Percentiles rank a stretch among this genome's conserved stretches.
These are phyloP conservation scores for Trichoderma cornu-damae DNA, from an alignment of 2,329 filamentous ascomycete genomes.

Conservation along the genomic window DNA sequence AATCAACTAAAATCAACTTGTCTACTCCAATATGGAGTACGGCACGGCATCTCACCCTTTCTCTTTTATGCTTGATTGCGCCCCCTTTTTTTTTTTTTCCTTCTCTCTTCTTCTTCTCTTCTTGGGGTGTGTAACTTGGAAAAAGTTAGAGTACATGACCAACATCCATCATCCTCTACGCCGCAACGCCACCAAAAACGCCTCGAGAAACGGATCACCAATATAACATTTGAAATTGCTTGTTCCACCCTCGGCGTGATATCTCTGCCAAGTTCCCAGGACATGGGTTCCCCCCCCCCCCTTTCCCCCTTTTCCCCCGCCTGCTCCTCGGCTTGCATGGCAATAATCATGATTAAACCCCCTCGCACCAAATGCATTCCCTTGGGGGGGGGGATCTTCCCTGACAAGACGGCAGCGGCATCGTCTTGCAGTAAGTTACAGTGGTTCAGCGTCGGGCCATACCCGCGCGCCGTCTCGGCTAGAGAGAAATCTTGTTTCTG, in stretches of 20 bases:
- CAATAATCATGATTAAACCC: neutral
- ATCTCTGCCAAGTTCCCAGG: neutral
- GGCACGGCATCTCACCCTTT: too few relatives aligned
- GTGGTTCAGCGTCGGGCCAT: constrained; percentile 1
- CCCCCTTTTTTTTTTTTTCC: too few relatives aligned
- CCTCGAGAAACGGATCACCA: neutral
- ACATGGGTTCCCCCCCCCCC: neutral
- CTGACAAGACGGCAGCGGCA: constrained; percentile 9
- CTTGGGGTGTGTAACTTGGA: constrained; percentile 1
- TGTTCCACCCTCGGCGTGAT: neutral
- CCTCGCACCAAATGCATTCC: constrained; percentile 10
- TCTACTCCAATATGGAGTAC: neutral
- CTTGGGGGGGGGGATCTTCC: too few relatives aligned
- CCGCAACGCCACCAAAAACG: constrained; percentile 1
- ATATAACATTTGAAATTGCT: neutral
- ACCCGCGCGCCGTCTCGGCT: constrained; percentile 11
- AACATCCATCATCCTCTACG: constrained; percentile 7
- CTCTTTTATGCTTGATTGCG: too few relatives aligned
- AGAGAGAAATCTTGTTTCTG: constrained; percentile 1
- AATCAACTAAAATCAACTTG: too few relatives aligned
- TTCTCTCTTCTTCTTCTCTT: neutral
- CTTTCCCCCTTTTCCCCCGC: too few relatives aligned
- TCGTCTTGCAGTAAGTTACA: neutral
- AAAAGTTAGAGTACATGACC: neutral
- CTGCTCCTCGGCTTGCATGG: constrained; percentile 9